Base-by-base conservation (phyloP, 106 monocot genomes). In the Dendrobium chrysotoxum region DNA sequence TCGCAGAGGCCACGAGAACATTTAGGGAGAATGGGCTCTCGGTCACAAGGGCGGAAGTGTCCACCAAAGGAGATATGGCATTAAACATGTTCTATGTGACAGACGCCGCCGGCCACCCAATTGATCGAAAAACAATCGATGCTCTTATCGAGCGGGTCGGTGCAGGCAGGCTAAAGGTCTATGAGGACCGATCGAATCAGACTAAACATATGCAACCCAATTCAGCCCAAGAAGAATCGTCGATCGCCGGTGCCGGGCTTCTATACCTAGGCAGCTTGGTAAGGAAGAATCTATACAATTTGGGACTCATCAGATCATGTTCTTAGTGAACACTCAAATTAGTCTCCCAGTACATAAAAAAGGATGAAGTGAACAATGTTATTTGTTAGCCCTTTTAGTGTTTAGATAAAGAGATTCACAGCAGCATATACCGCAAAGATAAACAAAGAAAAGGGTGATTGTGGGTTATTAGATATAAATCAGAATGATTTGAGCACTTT, bases 261-360 rank as follows among this genome's bases (percentile, higher is more conserved):
- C 61, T 85, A 45, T 82, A 82, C 53, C 35, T 88, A 21, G 82
- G 88, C n/a, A 85, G 77, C 39, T 53, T 88, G 6, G 82, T 88
- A 7, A 88, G 47, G 77, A 82, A 85, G 57, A 88, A 88, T 75
- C 88, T 88, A 4, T 88, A 77, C 82, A 88, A 82, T 74, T 70
- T 88, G 82, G 85, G 88, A 18, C 79, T 88, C 7, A 88, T 88
- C 79, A 82, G 82, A 66, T 88, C 88, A 1, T 88, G 88, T 40
- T 78, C 81, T 57, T 79, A 78, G 72, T 7, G 3, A 75, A 42
- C 2, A 1, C n/a, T 50, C 16, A 50, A 2, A 45, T 45, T 45
- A 45, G 45, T 45, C 45, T 45, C 7, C 11, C 46, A 46, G 12
- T 46, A 46, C 46, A 46, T 10, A 12, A 46, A 46, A 12, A 8